A percentile compares a stretch with the other conserved stretches of the same genome.
Conservation (phyloP, 2,329 filamentous ascomycete genomes). For the Talaromyces atroroseus region DNA sequence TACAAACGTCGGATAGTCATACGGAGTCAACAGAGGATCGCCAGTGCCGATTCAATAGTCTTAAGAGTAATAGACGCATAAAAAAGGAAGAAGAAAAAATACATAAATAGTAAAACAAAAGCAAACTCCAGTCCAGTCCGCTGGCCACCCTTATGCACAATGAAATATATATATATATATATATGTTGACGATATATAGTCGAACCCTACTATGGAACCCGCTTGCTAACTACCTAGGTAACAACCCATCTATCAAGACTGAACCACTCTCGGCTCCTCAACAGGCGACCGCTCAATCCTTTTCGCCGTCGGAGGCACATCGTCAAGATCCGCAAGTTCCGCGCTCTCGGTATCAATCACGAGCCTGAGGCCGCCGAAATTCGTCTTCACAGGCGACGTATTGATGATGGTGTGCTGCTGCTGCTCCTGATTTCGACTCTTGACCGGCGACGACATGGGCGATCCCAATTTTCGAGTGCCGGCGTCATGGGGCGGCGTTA, state of each 20-base stretch:
- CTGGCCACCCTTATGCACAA: not conserved
- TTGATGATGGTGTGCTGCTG: not conserved
- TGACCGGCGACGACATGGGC: conserved; percentile 10
- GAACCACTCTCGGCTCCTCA: conserved; percentile 6
- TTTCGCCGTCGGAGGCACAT: conserved; percentile 11
- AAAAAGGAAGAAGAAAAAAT: not conserved
- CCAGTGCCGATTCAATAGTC: not conserved
- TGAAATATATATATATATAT: not conserved
- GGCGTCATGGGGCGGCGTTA: conserved; percentile 4
- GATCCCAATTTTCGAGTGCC: conserved; percentile 2
- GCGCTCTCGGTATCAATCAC: conserved; percentile 13
- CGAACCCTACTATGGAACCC: too few relatives aligned
- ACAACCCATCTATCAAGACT: not conserved
- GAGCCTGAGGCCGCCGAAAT: conserved; percentile 7
- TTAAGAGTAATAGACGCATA: not conserved
- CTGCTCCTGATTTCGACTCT: conserved; percentile 1
- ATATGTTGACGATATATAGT: not conserved
- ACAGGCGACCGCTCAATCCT: conserved; percentile 10
- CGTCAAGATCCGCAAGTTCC: conserved; percentile 9
- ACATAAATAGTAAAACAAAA: too few relatives aligned
- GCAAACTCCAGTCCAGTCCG: not conserved
- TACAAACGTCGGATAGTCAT: too few relatives aligned
- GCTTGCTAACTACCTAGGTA: not conserved
- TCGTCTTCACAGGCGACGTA: conserved; percentile 9
- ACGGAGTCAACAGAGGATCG: not conserved